Conservation (phyloP, 768 basidiomycete species). For the Lactifluus echinatus region DNA sequence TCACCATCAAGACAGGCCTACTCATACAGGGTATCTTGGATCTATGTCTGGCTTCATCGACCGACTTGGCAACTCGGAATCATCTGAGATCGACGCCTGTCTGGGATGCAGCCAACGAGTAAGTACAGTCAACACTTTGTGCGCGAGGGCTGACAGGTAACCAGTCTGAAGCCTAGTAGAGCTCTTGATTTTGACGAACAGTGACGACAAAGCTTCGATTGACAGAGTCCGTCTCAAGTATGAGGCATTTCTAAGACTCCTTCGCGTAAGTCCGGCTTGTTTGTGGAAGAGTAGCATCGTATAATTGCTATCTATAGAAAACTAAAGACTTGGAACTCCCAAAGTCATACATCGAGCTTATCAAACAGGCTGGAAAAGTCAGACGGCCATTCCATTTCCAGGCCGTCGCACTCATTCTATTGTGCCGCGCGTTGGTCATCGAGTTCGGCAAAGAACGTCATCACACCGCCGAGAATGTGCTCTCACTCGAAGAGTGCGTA, state of each 20-base stretch:
- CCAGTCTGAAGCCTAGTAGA: neutral
- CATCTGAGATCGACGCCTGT: slow-evolving; percentile 10
- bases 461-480: slow-evolving; percentile 2
- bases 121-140: neutral
- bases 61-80: neutral
- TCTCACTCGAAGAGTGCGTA: slow-evolving; percentile 11
- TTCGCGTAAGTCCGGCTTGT: neutral
- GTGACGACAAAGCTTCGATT: neutral
- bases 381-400: slow-evolving; percentile 17
- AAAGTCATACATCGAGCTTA: slow-evolving; percentile 7
- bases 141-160: neutral
- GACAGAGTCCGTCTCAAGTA: slow-evolving; percentile 7
- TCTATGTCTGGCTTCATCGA: neutral
- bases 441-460: slow-evolving; percentile 2
- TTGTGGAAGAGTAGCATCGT: neutral
- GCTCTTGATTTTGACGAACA: neutral
- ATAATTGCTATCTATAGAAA: slow-evolving; percentile 10
- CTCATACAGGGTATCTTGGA: slow-evolving; percentile 11
- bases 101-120: slow-evolving; percentile 12
- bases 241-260: neutral
- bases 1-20: slow-evolving; percentile 3
- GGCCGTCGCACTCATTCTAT: slow-evolving; percentile 5
- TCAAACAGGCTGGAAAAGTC: slow-evolving; percentile 12
- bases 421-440: slow-evolving; percentile 13
- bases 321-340: slow-evolving; percentile 2